These are phyloP conservation scores for Cyamopsis tetragonoloba DNA, from an alignment of 306 rosid genomes.

Conservation along the genomic window DNA sequence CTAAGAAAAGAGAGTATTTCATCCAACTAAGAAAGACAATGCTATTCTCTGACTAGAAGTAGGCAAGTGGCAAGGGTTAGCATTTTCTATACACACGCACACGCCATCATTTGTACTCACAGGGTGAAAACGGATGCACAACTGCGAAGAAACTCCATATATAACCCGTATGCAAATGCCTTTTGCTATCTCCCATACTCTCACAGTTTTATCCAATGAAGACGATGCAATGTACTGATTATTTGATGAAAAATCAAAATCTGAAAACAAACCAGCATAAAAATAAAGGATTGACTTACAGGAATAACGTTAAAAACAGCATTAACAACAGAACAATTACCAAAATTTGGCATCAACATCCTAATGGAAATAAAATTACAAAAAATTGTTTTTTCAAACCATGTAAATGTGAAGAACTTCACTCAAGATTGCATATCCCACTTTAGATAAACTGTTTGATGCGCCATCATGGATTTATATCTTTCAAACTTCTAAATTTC, in stretches of 20 bases:
- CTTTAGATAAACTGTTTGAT: not conserved
- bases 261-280: conserved; percentile 55
- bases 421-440: conserved; percentile 2
- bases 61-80: not conserved
- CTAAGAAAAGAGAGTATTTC: not conserved
- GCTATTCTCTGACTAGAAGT: conserved; percentile 10
- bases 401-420: not conserved
- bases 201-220: conserved; percentile 91
- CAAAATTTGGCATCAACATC: not conserved
- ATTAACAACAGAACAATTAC: not conserved
- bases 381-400: not conserved
- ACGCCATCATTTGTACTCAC: conserved; percentile 48
- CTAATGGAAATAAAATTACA: not conserved
- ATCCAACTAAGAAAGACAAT: not conserved
- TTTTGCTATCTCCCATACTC: conserved; percentile 88
- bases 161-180: conserved; percentile 95
- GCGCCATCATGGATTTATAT: not conserved
- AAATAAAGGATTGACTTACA: not conserved
- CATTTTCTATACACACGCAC: not conserved
- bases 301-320: not conserved
- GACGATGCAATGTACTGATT: conserved; percentile 96
- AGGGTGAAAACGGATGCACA: conserved; percentile 96
- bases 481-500: not conserved
- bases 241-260: conserved; percentile 91
- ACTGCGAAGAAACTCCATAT: conserved; percentile 89